These are phyloP conservation scores for Boletus rufocinnamomeus DNA, from an alignment of 768 basidiomycete species.

Conservation along the genomic window DNA sequence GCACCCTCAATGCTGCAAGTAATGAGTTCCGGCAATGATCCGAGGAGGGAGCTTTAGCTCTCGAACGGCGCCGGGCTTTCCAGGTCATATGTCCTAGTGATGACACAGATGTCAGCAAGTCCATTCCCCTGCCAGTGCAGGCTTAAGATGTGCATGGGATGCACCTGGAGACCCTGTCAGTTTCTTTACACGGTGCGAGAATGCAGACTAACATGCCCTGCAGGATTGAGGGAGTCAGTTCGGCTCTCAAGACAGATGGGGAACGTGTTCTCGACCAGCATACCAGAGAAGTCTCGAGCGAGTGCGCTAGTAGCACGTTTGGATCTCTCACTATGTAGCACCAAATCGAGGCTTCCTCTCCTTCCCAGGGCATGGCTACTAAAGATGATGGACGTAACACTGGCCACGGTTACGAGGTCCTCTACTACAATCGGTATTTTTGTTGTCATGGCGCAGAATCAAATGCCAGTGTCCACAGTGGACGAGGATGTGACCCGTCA, in stretches of 20 bases:
- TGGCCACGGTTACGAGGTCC: not conserved
- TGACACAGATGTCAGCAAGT: not conserved
- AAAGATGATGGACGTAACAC: not conserved
- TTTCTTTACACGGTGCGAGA: not conserved
- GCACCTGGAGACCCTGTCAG: not conserved
- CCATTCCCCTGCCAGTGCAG: not conserved
- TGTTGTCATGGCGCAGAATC: not conserved
- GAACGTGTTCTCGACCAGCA: not conserved
- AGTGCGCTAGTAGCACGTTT: not conserved
- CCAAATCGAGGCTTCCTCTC: not conserved
- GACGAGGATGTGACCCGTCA: not conserved
- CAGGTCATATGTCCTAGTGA: not conserved
- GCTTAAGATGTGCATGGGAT: not conserved
- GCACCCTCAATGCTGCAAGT: no score
- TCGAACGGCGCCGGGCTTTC: not conserved
- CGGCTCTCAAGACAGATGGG: not conserved
- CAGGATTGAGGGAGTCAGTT: not conserved
- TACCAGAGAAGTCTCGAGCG: not conserved
- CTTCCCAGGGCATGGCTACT: not conserved
- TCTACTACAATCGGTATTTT: not conserved
- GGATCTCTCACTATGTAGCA: not conserved
- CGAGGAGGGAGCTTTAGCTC: not conserved
- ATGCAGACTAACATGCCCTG: not conserved
- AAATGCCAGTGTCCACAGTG: not conserved
- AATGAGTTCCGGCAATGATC: not conserved